Evolutionary conservation across 176 grass and related monocot species (phyloP), one percentile per base, ranked within the genome.

Genomic region (Canna indica): DNA sequence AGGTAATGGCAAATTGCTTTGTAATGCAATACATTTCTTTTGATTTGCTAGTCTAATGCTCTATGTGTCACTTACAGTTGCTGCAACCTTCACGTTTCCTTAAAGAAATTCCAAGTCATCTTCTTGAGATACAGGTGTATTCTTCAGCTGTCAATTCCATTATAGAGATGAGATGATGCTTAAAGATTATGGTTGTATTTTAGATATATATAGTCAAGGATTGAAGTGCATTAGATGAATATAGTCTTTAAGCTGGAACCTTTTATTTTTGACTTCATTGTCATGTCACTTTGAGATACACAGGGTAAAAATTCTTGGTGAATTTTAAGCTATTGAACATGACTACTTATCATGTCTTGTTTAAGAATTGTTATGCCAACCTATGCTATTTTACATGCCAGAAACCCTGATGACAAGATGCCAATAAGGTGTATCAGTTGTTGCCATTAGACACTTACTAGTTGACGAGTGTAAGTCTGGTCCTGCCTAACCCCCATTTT

Each of bases 11-110:
- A 53, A 57, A 57, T 24, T 64, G 11, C 17, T 45, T 44, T 20
- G 29, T 66, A 65, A 26, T 17, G 24, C 47, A 36, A 36, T 2
- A 66, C 46, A 48, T 56, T 25, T 30, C 41, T 1, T 74, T 74
- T 38, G 17, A n/a, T 24, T 66, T 66, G 18, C 39, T 39, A 24
- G 42, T 46, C 42, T 47, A 33, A 70, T 22, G 5, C 20, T 31
- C 30, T 25, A 30, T 25, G 79, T 32, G 72, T 86, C 26, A 60
- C 58, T 72, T 84, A 53, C 77, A 96, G 92, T 84, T 96, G 42
- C 68, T 96, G 73, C 85, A 84, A 68, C 92, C 88, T 67, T 91
- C 92, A 78, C 88, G 92, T 67, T 96, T 96, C 78, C 83, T 96
- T 64, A 84, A 87, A 31, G 92, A 96, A 81, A 87, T 96, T 59